phyloP scores from a whole-genome alignment of 1,284 basidiomycete genomes.

The Rhodotorula sp. region DNA sequence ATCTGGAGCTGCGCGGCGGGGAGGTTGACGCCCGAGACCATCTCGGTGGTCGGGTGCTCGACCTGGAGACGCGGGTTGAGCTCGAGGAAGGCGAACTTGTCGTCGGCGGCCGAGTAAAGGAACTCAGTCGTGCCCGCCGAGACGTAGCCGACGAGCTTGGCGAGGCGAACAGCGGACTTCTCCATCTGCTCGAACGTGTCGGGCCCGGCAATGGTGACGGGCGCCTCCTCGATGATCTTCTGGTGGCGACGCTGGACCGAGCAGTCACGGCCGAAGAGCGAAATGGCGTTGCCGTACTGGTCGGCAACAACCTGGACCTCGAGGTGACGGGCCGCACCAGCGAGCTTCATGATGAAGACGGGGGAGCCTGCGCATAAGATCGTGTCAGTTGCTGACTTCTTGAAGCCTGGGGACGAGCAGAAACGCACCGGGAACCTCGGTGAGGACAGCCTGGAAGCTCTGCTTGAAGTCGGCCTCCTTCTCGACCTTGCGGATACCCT shows the following conservation, averaged over 20 bases:
- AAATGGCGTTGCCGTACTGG: slow-evolving; percentile 99
- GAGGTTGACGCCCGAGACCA: slow-evolving; percentile 98
- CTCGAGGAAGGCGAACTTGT: slow-evolving; percentile 96
- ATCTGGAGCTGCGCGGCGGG: slow-evolving; percentile 96
- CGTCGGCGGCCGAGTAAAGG: slow-evolving; percentile 91
- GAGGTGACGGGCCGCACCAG: slow-evolving; percentile 92
- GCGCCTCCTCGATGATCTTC: slow-evolving; percentile 99
- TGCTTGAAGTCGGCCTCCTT: slow-evolving; percentile 84
- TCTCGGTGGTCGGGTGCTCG: slow-evolving; percentile 98
- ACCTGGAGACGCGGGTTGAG: slow-evolving; percentile 99
- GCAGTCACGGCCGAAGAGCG: slow-evolving; percentile 97
- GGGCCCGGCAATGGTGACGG: slow-evolving; percentile 91
- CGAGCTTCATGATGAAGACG: slow-evolving; percentile 99
- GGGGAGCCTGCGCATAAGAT: slow-evolving; percentile 71
- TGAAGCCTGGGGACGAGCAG: no score
- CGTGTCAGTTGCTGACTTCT: slow-evolving; percentile 1
- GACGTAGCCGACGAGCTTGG: slow-evolving; percentile 98
- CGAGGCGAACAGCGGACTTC: slow-evolving; percentile 93
- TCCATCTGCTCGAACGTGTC: slow-evolving; percentile 96
- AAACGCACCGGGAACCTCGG: slow-evolving; percentile 86
- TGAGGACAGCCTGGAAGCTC: slow-evolving; percentile 86
- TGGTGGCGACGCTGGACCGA: slow-evolving; percentile 99
- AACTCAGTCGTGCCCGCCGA: slow-evolving; percentile 94
- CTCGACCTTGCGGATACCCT: slow-evolving; percentile 95
- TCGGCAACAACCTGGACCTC: slow-evolving; percentile 98